Conservation (phyloP, 805 yeast genomes). For the Wickerhamomyces tratensis region DNA sequence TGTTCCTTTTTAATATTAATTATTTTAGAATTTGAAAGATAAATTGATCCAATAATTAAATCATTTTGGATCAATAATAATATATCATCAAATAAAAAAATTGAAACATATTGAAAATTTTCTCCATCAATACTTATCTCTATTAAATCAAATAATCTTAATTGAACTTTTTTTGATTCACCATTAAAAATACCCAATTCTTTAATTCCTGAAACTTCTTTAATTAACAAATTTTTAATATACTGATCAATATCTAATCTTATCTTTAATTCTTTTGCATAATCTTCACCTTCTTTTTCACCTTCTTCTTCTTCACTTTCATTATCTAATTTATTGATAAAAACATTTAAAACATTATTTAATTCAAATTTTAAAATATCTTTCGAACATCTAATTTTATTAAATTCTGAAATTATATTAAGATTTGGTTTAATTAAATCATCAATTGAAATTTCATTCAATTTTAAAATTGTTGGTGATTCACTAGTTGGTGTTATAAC, state of each 20-base stretch:
- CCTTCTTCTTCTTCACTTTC: no score
- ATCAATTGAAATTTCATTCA: neutral
- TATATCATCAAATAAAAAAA: conserved; percentile 24
- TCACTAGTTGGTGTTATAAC: neutral
- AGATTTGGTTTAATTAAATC: conserved; percentile 11
- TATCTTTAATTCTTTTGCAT: neutral
- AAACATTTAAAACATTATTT: conserved; percentile 7
- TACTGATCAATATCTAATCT: conserved; percentile 8
- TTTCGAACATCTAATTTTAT: conserved; percentile 9
- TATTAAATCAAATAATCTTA: conserved; percentile 31
- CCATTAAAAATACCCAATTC: conserved; percentile 1
- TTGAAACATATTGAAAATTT: conserved; percentile 29
- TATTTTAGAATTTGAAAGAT: no score
- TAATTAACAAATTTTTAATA: conserved; percentile 1
- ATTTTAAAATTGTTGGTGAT: no score
- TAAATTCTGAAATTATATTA: conserved; percentile 13
- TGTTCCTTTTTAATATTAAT: conserved; percentile 17
- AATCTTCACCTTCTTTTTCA: no score
- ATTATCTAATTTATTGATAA: conserved; percentile 8
- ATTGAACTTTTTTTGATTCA: neutral
- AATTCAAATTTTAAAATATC: conserved; percentile 5
- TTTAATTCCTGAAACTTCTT: conserved; percentile 2
- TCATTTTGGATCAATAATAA: conserved; percentile 17
- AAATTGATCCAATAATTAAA: neutral
- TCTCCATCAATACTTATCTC: conserved; percentile 32